These are phyloP conservation scores for Hymenoscyphus fructigenus DNA, from an alignment of 2,329 filamentous ascomycete species.

Conservation along the genomic window DNA sequence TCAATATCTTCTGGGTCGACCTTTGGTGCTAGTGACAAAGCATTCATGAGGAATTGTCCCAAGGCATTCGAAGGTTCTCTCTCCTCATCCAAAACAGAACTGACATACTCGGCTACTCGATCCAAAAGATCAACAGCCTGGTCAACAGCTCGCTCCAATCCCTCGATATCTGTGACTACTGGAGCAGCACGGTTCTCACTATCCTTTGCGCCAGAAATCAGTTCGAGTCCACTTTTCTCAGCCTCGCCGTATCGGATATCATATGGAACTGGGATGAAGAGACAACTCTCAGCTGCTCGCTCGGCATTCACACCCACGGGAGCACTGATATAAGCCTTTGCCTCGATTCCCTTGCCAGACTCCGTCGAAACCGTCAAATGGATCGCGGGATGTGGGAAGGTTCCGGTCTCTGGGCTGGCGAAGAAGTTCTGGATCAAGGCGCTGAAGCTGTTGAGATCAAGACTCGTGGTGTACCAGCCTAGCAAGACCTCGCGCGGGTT, in stretches of 20 bases:
- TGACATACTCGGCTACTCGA: slow-evolving; percentile 87
- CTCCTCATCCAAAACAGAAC: slow-evolving; percentile 91
- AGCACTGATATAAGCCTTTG: slow-evolving; percentile 90
- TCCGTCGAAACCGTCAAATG: slow-evolving; percentile 94
- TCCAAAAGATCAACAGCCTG: slow-evolving; percentile 88
- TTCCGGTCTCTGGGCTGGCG: slow-evolving; percentile 92
- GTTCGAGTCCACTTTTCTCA: slow-evolving; percentile 74
- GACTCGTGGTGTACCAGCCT: slow-evolving; percentile 97
- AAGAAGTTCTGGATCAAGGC: slow-evolving; percentile 99
- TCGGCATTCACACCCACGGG: slow-evolving; percentile 94
- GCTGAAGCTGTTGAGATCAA: slow-evolving; percentile 97
- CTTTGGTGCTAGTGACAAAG: slow-evolving; percentile 90
- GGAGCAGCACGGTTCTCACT: slow-evolving; percentile 70
- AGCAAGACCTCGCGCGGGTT: slow-evolving; percentile 91
- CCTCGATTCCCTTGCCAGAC: slow-evolving; percentile 83
- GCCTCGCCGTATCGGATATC: slow-evolving; percentile 86
- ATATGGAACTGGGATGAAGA: slow-evolving; percentile 96
- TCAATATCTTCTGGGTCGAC: slow-evolving; percentile 89
- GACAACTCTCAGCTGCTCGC: slow-evolving; percentile 90
- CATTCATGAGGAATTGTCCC: slow-evolving; percentile 93
- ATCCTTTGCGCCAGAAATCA: slow-evolving; percentile 80
- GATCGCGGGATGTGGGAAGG: slow-evolving; percentile 94
- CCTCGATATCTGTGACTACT: slow-evolving; percentile 85
- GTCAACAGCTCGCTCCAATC: slow-evolving; percentile 80
- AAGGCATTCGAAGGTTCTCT: slow-evolving; percentile 84